Percentiles rank a stretch among this genome's conserved stretches.
Conservation (phyloP, 2,329 filamentous ascomycete genomes). For the Talaromyces sp. region DNA sequence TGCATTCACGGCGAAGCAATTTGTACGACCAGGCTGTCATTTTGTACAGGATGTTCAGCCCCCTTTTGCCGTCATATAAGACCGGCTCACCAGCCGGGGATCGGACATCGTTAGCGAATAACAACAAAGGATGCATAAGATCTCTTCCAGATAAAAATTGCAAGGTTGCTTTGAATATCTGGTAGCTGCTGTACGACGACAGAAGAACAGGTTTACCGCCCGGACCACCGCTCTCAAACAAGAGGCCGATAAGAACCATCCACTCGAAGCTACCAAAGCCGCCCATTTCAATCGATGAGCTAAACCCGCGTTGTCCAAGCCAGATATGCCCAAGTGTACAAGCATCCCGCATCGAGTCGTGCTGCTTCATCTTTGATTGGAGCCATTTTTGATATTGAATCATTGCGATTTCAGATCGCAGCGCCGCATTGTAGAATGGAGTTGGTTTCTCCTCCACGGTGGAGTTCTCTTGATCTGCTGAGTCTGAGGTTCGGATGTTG, state of each 20-base stretch:
- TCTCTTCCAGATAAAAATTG: slow-evolving; percentile 77
- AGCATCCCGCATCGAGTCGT: slow-evolving; percentile 71
- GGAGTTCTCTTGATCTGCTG: slow-evolving; percentile 26
- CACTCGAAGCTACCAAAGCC: slow-evolving; percentile 95
- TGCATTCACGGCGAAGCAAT: slow-evolving; percentile 68
- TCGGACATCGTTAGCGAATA: slow-evolving; percentile 22
- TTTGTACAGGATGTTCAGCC: slow-evolving; percentile 81
- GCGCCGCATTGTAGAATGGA: slow-evolving; percentile 81
- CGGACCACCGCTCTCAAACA: slow-evolving; percentile 71
- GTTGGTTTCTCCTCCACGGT: slow-evolving; percentile 50
- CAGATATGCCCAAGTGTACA: slow-evolving; percentile 82
- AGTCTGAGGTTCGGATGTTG: slow-evolving; percentile 55
- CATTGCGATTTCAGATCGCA: slow-evolving; percentile 72
- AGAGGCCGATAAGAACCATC: slow-evolving; percentile 70
- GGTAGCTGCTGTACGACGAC: slow-evolving; percentile 77
- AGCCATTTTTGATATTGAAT: slow-evolving; percentile 71
- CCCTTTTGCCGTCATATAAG: slow-evolving; percentile 69
- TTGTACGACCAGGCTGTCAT: slow-evolving; percentile 82
- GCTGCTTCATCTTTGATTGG: slow-evolving; percentile 62
- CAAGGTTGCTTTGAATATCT: slow-evolving; percentile 90
- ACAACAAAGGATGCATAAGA: slow-evolving; percentile 61
- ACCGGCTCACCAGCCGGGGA: slow-evolving; percentile 55
- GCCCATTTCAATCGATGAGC: slow-evolving; percentile 62
- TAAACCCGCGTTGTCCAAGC: slow-evolving; percentile 82
- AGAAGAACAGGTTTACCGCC: slow-evolving; percentile 69